Percentiles rank a stretch among this genome's conserved stretches.
phyloP scores from a whole-genome alignment of 1,139 yeast genomes.

The Pneumocystis oryctolagi region DNA sequence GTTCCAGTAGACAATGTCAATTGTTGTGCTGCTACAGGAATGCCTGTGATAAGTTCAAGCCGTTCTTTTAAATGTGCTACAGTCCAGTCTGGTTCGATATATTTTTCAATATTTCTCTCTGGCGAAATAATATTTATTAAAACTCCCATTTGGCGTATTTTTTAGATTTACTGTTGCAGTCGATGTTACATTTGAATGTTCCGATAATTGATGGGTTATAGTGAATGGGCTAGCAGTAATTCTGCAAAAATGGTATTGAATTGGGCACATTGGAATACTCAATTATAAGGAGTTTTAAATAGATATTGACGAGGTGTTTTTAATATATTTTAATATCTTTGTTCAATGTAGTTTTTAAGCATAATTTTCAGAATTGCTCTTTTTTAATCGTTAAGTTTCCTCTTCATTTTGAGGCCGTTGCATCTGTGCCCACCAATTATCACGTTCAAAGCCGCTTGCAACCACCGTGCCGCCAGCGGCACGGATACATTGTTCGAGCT shows the following conservation, averaged over 20 bases:
- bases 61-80: slow-evolving; percentile 40
- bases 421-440: slow-evolving; percentile 71
- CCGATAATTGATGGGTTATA: too few species aligned
- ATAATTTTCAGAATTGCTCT: too few species aligned
- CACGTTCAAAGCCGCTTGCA: slow-evolving; percentile 73
- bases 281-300: too few species aligned
- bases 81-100: slow-evolving; percentile 52
- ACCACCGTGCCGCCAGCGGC: slow-evolving; percentile 54
- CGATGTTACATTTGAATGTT: background rate
- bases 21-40: slow-evolving; percentile 46
- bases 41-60: slow-evolving; percentile 65
- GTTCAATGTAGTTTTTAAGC: too few species aligned
- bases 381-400: background rate
- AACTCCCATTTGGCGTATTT: background rate
- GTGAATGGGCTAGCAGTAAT: too few species aligned
- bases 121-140: background rate
- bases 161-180: slow-evolving; percentile 15
- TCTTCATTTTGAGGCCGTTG: background rate
- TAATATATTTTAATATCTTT: too few species aligned
- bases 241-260: too few species aligned
- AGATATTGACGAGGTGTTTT: too few species aligned
- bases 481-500: slow-evolving; percentile 51
- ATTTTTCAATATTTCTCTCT: slow-evolving; percentile 31
- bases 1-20: slow-evolving; percentile 22
- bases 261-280: too few species aligned